Percentiles rank a stretch among this genome's conserved stretches.
phyloP scores from a whole-genome alignment of 2,329 filamentous ascomycete species.

The Epichloe hybrida region DNA sequence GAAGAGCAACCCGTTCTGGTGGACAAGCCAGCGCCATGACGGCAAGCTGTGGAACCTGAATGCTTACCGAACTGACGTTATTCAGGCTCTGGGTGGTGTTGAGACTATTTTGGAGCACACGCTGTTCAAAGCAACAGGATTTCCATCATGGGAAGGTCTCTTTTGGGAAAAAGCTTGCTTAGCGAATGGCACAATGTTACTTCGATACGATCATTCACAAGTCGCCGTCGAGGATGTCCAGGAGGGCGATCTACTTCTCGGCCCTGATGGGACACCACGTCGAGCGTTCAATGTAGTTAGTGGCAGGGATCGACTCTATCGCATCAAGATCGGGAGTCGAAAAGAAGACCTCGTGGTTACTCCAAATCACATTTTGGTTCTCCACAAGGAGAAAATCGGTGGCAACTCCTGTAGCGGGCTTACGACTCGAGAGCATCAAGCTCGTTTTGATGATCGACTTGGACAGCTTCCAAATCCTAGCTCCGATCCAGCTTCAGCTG shows the following conservation, averaged over 20 bases:
- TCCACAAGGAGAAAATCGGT: slow-evolving; percentile 21
- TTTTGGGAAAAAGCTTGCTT: slow-evolving; percentile 64
- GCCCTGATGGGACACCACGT: slow-evolving; percentile 32
- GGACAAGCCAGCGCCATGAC: slow-evolving; percentile 94
- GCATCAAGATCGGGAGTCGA: slow-evolving; percentile 27
- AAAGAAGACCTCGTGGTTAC: slow-evolving; percentile 36
- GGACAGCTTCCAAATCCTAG: too few species aligned
- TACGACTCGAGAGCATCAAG: too few species aligned
- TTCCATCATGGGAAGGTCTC: slow-evolving; percentile 91
- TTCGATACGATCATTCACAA: slow-evolving; percentile 29
- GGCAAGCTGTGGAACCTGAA: slow-evolving; percentile 97
- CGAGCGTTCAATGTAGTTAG: slow-evolving; percentile 35
- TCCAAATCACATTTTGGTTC: slow-evolving; percentile 33
- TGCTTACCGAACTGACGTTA: slow-evolving; percentile 89
- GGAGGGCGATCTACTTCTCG: slow-evolving; percentile 34
- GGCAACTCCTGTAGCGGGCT: too few species aligned
- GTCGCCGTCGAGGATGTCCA: slow-evolving; percentile 34
- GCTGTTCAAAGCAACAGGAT: slow-evolving; percentile 90
- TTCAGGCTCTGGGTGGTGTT: slow-evolving; percentile 89
- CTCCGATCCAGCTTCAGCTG: too few species aligned
- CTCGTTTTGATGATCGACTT: too few species aligned
- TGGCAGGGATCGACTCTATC: slow-evolving; percentile 32
- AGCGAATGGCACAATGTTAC: slow-evolving; percentile 23
- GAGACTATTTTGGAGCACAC: slow-evolving; percentile 97
- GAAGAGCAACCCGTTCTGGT: slow-evolving; percentile 99